Conservation (phyloP, 2,329 filamentous ascomycete species). For the Phoma sp. region DNA sequence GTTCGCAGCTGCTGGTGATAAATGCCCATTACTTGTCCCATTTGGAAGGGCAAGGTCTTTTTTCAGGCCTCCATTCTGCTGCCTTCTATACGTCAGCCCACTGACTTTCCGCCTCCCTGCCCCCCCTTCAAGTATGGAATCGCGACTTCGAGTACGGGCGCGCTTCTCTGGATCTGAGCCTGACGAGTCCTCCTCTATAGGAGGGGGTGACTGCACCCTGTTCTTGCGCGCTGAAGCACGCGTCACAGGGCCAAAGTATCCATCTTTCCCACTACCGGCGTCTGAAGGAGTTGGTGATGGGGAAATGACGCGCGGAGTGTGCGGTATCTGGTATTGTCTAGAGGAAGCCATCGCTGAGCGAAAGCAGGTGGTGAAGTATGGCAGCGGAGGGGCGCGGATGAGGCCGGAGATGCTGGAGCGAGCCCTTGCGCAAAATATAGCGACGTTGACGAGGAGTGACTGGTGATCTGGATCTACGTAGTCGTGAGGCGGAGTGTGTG, state of each 20-base stretch:
- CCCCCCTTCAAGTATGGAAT: slow-evolving; percentile 61
- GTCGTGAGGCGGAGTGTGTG: slow-evolving; percentile 26
- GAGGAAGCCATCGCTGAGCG: slow-evolving; percentile 54
- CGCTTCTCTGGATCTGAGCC: slow-evolving; percentile 63
- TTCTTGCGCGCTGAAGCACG: slow-evolving; percentile 74
- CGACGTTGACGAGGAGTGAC: slow-evolving; percentile 34
- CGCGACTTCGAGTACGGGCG: slow-evolving; percentile 75
- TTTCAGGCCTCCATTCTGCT: slow-evolving; percentile 39
- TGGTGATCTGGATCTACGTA: slow-evolving; percentile 7
- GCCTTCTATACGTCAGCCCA: slow-evolving; percentile 61
- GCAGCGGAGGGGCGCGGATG: slow-evolving; percentile 64
- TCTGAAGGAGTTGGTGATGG: slow-evolving; percentile 72
- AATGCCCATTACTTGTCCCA: slow-evolving; percentile 67
- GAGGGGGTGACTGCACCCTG: slow-evolving; percentile 63
- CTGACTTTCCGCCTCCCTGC: slow-evolving; percentile 54
- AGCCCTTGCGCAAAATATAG: slow-evolving; percentile 34
- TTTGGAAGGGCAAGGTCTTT: slow-evolving; percentile 52
- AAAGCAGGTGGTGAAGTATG: slow-evolving; percentile 60
- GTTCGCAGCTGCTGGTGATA: slow-evolving; percentile 69
- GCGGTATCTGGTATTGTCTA: slow-evolving; percentile 68
- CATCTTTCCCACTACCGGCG: slow-evolving; percentile 58
- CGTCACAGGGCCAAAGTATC: slow-evolving; percentile 77
- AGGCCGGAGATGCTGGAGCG: slow-evolving; percentile 61
- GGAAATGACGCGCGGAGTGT: slow-evolving; percentile 86
- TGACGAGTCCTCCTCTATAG: slow-evolving; percentile 69